Conservation (phyloP, 805 yeast species). For the Kluyveromyces aestuarii region DNA sequence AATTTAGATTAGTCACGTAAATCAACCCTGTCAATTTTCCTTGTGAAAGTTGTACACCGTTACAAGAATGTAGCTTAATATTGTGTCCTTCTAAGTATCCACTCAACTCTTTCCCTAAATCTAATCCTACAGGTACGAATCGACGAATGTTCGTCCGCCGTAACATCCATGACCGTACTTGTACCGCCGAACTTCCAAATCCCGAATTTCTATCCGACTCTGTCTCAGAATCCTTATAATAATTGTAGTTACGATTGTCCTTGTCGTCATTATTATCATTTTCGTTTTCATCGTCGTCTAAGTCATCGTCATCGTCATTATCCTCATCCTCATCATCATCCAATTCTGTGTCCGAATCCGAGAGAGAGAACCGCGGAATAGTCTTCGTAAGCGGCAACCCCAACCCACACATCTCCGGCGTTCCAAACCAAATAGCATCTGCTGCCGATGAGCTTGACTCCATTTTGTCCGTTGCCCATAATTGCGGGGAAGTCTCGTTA, state of each 20-base stretch:
- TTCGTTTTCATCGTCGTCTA: neutral
- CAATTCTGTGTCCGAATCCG: neutral
- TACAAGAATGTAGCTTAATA: conserved; percentile 14
- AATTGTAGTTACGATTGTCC: neutral
- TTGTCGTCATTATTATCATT: neutral
- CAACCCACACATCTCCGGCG: conserved; percentile 4
- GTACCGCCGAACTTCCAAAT: too few species aligned
- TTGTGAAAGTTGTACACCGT: conserved; percentile 7
- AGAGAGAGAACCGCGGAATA: neutral
- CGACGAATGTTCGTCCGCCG: neutral
- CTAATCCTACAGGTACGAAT: conserved; percentile 4
- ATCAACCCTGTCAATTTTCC: conserved; percentile 20
- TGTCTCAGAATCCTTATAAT: neutral
- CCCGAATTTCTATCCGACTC: neutral
- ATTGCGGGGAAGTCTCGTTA: conserved; percentile 36
- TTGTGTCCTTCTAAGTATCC: conserved; percentile 17
- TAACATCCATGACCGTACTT: conserved; percentile 1
- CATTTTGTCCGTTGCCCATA: conserved; percentile 11
- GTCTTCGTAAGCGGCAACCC: conserved; percentile 5
- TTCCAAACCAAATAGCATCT: conserved; percentile 15
- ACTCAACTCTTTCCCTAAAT: conserved; percentile 9
- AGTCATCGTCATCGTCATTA: conserved; percentile 5
- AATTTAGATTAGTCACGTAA: conserved; percentile 25
- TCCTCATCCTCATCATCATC: neutral
- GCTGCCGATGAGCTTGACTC: conserved; percentile 3